These are phyloP conservation scores for Tricholoma hemisulphureum DNA, from an alignment of 768 basidiomycete genomes.

Conservation along the genomic window DNA sequence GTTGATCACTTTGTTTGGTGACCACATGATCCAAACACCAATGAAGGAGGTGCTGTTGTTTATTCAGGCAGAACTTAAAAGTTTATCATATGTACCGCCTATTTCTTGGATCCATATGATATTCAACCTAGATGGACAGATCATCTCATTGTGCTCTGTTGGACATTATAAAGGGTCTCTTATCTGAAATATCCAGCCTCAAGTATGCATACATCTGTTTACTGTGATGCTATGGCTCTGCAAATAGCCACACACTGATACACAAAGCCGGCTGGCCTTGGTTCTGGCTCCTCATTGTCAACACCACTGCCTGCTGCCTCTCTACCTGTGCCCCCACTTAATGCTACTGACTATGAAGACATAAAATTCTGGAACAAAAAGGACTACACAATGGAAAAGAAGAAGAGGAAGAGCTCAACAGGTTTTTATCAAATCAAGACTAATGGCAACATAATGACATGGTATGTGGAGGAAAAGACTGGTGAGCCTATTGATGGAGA, in stretches of 20 bases:
- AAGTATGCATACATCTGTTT: background rate
- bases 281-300: background rate
- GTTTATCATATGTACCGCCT: background rate
- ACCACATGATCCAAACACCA: background rate
- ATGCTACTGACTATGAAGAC: background rate
- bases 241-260: background rate
- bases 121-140: background rate
- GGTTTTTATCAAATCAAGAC: background rate
- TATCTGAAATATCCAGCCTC: background rate
- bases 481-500: background rate
- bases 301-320: background rate
- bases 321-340: background rate
- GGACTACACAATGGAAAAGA: background rate
- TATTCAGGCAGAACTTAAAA: background rate
- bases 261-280: background rate
- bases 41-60: background rate
- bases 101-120: background rate
- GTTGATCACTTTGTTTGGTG: background rate
- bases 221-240: background rate
- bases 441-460: background rate
- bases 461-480: background rate
- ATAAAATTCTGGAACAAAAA: slow-evolving; percentile 2
- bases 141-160: background rate
- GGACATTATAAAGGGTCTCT: background rate
- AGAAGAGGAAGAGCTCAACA: background rate